These are phyloP conservation scores for Phytophthora chlamydospora DNA, from an alignment of 352 stramenopile genomes.

Conservation along the genomic window DNA sequence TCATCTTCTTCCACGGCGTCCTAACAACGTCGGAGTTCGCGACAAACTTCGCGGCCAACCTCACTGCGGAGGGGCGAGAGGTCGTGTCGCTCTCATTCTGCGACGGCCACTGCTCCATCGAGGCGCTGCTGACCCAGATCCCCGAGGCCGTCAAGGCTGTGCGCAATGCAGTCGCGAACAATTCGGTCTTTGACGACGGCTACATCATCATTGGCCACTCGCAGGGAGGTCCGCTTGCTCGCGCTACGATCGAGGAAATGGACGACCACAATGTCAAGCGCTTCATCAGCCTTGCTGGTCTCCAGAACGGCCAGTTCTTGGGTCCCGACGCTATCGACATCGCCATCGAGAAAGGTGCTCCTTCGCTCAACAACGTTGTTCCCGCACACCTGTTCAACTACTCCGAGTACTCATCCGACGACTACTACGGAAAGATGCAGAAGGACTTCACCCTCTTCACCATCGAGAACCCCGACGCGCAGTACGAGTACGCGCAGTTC, in stretches of 20 bases:
- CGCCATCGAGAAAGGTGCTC: neutral
- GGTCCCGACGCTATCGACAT: constrained; percentile 5
- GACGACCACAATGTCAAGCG: constrained; percentile 9
- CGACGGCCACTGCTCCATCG: constrained; percentile 7
- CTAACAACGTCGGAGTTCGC: neutral
- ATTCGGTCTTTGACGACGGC: constrained; percentile 6
- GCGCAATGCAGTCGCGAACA: neutral
- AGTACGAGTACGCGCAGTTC: constrained; percentile 13
- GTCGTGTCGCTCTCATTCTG: constrained; percentile 8
- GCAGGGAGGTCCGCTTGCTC: neutral
- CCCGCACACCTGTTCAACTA: constrained; percentile 9
- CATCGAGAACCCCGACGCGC: constrained; percentile 5
- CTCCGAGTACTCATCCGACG: neutral
- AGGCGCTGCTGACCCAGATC: constrained; percentile 6
- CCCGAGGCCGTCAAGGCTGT: constrained; percentile 5
- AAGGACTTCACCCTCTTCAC: constrained; percentile 11
- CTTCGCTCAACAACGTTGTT: constrained; percentile 6
- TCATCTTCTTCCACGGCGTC: constrained; percentile 10
- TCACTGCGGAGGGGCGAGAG: constrained; percentile 6
- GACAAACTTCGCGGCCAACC: constrained; percentile 7
- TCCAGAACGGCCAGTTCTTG: constrained; percentile 15
- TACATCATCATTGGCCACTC: constrained; percentile 16
- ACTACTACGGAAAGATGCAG: constrained; percentile 10
- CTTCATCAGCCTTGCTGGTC: constrained; percentile 9
- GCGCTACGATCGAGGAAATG: constrained; percentile 15